Percentiles rank a stretch among this genome's conserved stretches.
phyloP scores from a whole-genome alignment of 768 basidiomycete species.

The Hydnomerulius pinastri region DNA sequence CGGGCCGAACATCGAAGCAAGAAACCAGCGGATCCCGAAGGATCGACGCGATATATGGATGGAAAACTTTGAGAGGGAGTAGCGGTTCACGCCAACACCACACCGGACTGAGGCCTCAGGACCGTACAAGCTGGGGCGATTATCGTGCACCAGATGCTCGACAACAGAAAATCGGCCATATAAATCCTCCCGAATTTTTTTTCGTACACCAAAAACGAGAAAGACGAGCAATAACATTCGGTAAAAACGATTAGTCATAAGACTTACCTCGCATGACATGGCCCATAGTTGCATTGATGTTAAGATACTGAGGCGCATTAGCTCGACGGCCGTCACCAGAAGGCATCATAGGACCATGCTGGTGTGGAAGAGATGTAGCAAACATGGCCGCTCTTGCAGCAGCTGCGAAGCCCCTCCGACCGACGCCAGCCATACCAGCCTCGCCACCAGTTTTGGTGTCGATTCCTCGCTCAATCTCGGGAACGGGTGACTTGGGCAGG shows the following conservation, averaged over 20 bases:
- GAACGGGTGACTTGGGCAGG: slow-evolving; percentile 5
- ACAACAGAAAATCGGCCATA: too few relatives aligned
- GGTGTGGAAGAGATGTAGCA: slow-evolving; percentile 20
- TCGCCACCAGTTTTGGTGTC: slow-evolving; percentile 76
- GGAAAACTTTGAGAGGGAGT: not conserved
- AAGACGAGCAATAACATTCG: slow-evolving; percentile 1
- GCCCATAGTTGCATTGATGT: slow-evolving; percentile 41
- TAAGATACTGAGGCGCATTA: slow-evolving; percentile 46
- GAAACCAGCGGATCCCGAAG: not conserved
- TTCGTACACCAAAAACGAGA: not conserved
- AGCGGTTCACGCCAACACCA: not conserved
- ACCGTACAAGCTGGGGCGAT: too few relatives aligned
- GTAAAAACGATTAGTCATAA: slow-evolving; percentile 5
- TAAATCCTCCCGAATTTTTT: too few relatives aligned
- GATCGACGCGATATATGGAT: not conserved
- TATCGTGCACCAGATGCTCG: too few relatives aligned
- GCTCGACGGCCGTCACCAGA: slow-evolving; percentile 24
- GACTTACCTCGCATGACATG: slow-evolving; percentile 33
- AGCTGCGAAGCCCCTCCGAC: slow-evolving; percentile 78
- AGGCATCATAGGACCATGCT: not conserved
- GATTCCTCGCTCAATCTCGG: slow-evolving; percentile 36
- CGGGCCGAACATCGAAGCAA: not conserved
- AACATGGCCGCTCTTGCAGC: slow-evolving; percentile 67
- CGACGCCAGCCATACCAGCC: slow-evolving; percentile 91
- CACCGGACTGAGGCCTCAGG: too few relatives aligned